Evolutionary conservation across 768 basidiomycete genomes (phyloP).

Genomic region (Tulasnella sp.): DNA sequence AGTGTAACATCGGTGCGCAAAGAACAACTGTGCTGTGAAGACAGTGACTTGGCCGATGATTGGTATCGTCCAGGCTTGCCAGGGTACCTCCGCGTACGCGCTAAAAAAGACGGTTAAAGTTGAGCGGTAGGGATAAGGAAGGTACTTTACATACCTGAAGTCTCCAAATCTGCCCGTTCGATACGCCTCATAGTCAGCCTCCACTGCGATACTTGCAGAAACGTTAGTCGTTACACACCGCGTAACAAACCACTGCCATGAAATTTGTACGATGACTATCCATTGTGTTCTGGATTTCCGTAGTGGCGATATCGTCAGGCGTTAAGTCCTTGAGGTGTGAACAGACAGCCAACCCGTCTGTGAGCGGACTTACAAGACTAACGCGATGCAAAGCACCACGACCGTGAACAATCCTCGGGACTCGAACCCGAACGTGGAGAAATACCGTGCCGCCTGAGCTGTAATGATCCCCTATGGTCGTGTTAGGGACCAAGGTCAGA

Average conservation of each 20-base stretch:
- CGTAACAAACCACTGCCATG: conserved; percentile 8
- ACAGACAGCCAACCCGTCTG: not conserved
- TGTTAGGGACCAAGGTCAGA: no score
- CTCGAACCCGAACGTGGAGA: not conserved
- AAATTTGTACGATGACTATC: not conserved
- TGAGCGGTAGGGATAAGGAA: no score
- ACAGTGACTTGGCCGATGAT: not conserved
- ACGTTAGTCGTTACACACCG: not conserved
- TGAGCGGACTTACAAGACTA: not conserved
- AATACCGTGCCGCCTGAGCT: not conserved
- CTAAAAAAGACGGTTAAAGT: not conserved
- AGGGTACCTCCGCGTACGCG: not conserved
- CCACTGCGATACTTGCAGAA: not conserved
- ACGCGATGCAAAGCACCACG: not conserved
- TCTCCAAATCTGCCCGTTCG: not conserved
- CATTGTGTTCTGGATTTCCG: not conserved
- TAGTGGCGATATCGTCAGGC: not conserved
- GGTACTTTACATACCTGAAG: not conserved
- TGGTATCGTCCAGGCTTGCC: not conserved
- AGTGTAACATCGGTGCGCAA: conserved; percentile 6
- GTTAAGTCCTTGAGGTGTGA: not conserved
- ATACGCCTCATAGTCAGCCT: not conserved
- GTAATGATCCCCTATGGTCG: not conserved
- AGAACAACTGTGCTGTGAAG: conserved; percentile 9
- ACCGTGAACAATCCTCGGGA: not conserved